Percentiles rank a stretch among this genome's conserved stretches.
phyloP scores from a whole-genome alignment of 2,329 filamentous ascomycete species.

The Neofusicoccum laricinum region DNA sequence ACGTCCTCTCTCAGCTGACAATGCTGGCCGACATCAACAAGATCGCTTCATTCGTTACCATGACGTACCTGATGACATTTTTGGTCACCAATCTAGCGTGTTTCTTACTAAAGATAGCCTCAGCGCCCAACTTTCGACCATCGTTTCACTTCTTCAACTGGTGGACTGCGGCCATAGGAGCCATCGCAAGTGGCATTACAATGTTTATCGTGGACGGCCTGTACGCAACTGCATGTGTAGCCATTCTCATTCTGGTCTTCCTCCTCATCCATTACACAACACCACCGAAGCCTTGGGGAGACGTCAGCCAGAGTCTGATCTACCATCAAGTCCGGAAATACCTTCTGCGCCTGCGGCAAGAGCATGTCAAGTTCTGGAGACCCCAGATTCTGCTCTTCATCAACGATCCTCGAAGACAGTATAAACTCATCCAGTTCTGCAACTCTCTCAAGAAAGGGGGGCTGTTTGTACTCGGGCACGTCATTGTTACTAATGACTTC shows the following conservation, averaged over 20 bases:
- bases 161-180: slow-evolving; percentile 73
- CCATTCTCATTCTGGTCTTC: slow-evolving; percentile 72
- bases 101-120: slow-evolving; percentile 81
- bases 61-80: slow-evolving; percentile 92
- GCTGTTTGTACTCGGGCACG: slow-evolving; percentile 80
- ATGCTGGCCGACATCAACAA: slow-evolving; percentile 82
- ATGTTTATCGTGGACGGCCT: slow-evolving; percentile 91
- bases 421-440: slow-evolving; percentile 83
- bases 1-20: slow-evolving; percentile 70
- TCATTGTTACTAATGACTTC: slow-evolving; percentile 84
- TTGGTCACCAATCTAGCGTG: slow-evolving; percentile 85
- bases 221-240: slow-evolving; percentile 73
- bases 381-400: slow-evolving; percentile 83
- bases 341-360: slow-evolving; percentile 74
- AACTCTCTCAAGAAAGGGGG: slow-evolving; percentile 88
- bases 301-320: slow-evolving; percentile 85
- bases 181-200: slow-evolving; percentile 70
- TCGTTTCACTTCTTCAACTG: slow-evolving; percentile 88
- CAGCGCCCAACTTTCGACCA: slow-evolving; percentile 83
- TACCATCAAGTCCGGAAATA: slow-evolving; percentile 89
- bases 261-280: slow-evolving; percentile 81
- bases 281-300: slow-evolving; percentile 84
- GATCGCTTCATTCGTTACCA: slow-evolving; percentile 85
- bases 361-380: slow-evolving; percentile 92
- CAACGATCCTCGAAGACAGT: slow-evolving; percentile 78